Conservation (phyloP, 495 filamentous ascomycete species). For the Cercophora samala region DNA sequence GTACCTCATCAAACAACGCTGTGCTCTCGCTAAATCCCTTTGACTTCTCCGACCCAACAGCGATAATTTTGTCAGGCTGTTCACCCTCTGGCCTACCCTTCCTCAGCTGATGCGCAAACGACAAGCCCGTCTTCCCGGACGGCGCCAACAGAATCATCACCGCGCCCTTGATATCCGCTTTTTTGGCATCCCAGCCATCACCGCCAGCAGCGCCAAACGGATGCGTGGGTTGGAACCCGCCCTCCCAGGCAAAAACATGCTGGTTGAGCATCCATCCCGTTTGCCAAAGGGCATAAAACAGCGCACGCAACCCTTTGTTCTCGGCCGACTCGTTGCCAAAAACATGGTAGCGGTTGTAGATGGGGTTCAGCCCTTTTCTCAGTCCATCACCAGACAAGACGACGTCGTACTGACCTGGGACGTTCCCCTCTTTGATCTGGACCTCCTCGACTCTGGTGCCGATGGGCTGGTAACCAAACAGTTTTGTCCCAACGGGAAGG, state of each 20-base stretch:
- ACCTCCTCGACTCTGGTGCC: slow-evolving; percentile 37
- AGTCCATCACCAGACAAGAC: slow-evolving; percentile 40
- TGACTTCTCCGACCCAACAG: slow-evolving; percentile 35
- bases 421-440: slow-evolving; percentile 28
- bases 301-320: slow-evolving; percentile 33
- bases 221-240: slow-evolving; percentile 13
- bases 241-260: slow-evolving; percentile 44
- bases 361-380: slow-evolving; percentile 42
- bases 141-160: slow-evolving; percentile 44
- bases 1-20: slow-evolving; percentile 37
- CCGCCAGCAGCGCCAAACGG: slow-evolving; percentile 39
- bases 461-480: slow-evolving; percentile 44
- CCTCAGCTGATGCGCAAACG: slow-evolving; percentile 40
- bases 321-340: slow-evolving; percentile 16
- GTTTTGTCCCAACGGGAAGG: slow-evolving; percentile 32
- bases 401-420: slow-evolving; percentile 33
- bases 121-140: slow-evolving; percentile 50
- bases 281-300: slow-evolving; percentile 43
- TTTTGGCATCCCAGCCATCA: slow-evolving; percentile 38
- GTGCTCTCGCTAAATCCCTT: slow-evolving; percentile 31
- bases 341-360: slow-evolving; percentile 54
- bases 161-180: slow-evolving; percentile 45
- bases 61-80: slow-evolving; percentile 35
- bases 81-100: slow-evolving; percentile 20
- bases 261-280: slow-evolving; percentile 48